Conservation (phyloP, 2,329 filamentous ascomycete genomes). For the Penicillium sp. region DNA sequence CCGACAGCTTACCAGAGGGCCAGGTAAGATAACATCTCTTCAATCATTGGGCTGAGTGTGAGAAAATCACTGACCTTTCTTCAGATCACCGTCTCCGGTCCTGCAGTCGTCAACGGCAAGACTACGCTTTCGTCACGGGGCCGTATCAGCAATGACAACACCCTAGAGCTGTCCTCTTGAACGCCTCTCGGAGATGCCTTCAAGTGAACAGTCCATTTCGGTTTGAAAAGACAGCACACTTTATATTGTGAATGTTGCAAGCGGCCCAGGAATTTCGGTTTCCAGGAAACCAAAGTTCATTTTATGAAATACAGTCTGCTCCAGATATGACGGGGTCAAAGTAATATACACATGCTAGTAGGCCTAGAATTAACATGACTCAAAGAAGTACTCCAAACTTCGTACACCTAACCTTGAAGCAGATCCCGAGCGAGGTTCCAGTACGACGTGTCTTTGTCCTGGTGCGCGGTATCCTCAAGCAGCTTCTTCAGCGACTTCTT, state of each 20-base stretch:
- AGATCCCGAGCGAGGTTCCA: not conserved
- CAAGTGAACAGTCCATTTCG: constrained; percentile 1
- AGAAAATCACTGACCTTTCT: not conserved
- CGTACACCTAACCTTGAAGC: not conserved
- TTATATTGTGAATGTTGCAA: not conserved
- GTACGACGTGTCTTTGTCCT: not conserved
- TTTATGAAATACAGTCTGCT: constrained; percentile 21
- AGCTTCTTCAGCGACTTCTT: constrained; percentile 31
- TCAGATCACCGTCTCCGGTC: constrained; percentile 71
- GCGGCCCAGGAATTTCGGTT: not conserved
- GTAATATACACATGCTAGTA: constrained; percentile 23
- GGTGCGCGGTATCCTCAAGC: not conserved
- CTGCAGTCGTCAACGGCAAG: constrained; percentile 68
- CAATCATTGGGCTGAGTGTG: not conserved
- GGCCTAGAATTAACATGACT: not conserved
- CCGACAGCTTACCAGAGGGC: constrained; percentile 52
- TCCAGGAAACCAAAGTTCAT: constrained; percentile 2
- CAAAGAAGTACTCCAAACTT: not conserved
- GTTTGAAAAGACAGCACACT: not conserved
- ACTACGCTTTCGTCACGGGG: constrained; percentile 63
- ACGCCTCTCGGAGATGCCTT: not conserved
- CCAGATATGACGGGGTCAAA: constrained; percentile 16
- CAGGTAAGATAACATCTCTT: constrained; percentile 51
- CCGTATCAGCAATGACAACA: constrained; percentile 69
- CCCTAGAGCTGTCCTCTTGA: constrained; percentile 54